Evolutionary conservation across 2,329 filamentous ascomycete species (phyloP).

Genomic region (Trichoderma simmonsii): DNA sequence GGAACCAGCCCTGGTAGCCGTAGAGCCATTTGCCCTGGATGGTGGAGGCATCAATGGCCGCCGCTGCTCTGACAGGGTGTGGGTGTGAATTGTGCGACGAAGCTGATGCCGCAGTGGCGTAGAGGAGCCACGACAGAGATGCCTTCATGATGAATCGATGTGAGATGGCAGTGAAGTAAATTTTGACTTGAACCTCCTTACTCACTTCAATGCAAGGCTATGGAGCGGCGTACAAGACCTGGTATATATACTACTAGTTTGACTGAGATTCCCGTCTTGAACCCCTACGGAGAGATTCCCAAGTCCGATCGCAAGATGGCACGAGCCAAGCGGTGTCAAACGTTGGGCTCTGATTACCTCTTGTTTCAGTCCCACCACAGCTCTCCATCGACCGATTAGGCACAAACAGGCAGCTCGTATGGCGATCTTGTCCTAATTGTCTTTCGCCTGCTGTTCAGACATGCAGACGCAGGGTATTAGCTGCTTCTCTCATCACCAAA

Average conservation of each 20-base stretch:
- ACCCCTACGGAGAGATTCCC: neutral
- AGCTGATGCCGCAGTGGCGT: constrained; percentile 1
- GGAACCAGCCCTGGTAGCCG: constrained; percentile 17
- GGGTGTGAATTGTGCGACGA: neutral
- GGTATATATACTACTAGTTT: neutral
- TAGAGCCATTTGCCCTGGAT: constrained; percentile 15
- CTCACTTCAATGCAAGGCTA: neutral
- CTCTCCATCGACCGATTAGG: neutral
- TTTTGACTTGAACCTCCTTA: neutral
- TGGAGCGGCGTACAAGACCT: neutral
- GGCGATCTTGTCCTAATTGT: neutral
- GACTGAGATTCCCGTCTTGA: neutral
- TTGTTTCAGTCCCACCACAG: neutral
- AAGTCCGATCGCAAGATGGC: neutral
- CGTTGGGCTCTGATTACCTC: neutral
- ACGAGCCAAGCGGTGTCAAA: neutral
- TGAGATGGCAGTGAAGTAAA: neutral
- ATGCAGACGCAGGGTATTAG: neutral
- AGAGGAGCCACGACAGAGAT: constrained; percentile 3
- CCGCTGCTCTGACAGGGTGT: neutral
- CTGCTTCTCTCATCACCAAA: neutral
- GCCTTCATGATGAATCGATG: neutral
- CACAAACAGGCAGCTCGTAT: constrained; percentile 6
- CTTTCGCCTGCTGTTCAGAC: neutral
- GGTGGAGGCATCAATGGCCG: constrained; percentile 5